Conservation (phyloP, 164 flowering plant genomes). For the Malania oleifera region DNA sequence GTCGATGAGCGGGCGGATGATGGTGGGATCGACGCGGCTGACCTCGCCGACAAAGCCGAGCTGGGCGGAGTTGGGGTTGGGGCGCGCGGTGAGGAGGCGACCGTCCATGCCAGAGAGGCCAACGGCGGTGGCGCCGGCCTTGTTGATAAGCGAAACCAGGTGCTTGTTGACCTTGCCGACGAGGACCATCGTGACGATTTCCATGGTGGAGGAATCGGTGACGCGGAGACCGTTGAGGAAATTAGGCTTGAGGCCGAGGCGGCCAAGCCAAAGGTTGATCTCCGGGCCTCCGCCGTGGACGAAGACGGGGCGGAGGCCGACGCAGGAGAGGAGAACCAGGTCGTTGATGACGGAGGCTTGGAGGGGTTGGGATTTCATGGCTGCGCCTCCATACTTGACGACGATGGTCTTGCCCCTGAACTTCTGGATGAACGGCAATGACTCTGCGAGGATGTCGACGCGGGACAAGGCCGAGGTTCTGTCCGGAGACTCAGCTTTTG, state of each 20-base stretch:
- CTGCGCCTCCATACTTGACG: constrained; percentile 95
- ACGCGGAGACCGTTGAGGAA: constrained; percentile 86
- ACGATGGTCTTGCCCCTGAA: constrained; percentile 87
- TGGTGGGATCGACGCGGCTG: constrained; percentile 58
- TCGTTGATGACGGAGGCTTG: constrained; percentile 77
- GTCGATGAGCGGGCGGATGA: constrained; percentile 50
- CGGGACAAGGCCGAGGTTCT: constrained; percentile 43
- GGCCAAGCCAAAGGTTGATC: constrained; percentile 61
- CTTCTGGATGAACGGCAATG: constrained; percentile 90
- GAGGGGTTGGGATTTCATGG: constrained; percentile 72
- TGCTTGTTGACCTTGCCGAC: constrained; percentile 81
- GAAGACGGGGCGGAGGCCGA: constrained; percentile 80
- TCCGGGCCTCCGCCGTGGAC: constrained; percentile 97
- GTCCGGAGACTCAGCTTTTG: not conserved
- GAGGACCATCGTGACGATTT: constrained; percentile 85
- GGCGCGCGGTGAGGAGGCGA: constrained; percentile 74
- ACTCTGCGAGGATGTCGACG: constrained; percentile 82
- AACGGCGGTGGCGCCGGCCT: constrained; percentile 79
- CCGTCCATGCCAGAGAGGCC: constrained; percentile 87
- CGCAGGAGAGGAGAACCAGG: constrained; percentile 81
- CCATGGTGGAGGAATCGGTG: constrained; percentile 83
- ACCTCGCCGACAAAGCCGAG: constrained; percentile 92
- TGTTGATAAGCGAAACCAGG: constrained; percentile 75
- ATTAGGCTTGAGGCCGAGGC: constrained; percentile 45
- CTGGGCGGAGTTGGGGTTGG: constrained; percentile 46